Percentiles rank a stretch among this genome's conserved stretches.
phyloP scores from a whole-genome alignment of 2,329 filamentous ascomycete genomes.

The Aspergillus cejpii region DNA sequence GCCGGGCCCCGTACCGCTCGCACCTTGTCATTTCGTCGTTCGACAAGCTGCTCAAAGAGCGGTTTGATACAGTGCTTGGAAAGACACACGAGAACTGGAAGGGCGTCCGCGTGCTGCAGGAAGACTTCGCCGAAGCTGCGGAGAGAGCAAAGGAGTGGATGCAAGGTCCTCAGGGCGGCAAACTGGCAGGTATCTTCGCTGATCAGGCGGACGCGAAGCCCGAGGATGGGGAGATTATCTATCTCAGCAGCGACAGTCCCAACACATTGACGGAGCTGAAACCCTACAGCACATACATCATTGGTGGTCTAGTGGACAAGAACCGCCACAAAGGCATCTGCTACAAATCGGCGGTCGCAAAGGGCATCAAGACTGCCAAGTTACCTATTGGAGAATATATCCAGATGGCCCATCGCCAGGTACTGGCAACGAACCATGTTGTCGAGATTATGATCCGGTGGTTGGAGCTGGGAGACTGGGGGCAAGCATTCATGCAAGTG shows the following conservation, averaged over 20 bases:
- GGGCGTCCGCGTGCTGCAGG: constrained; percentile 63
- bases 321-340: constrained; percentile 95
- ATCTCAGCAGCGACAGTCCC: constrained; percentile 86
- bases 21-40: constrained; percentile 75
- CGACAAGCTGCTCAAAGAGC: constrained; percentile 62
- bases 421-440: constrained; percentile 91
- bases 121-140: constrained; percentile 66
- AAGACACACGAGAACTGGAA: constrained; percentile 74
- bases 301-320: constrained; percentile 91
- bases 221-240: constrained; percentile 61
- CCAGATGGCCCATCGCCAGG: constrained; percentile 76
- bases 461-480: constrained; percentile 89
- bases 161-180: constrained; percentile 51
- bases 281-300: constrained; percentile 83
- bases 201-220: constrained; percentile 31
- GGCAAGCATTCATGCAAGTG: constrained; percentile 74
- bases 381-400: constrained; percentile 94
- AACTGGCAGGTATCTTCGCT: constrained; percentile 54
- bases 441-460: constrained; percentile 93
- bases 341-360: constrained; percentile 68
- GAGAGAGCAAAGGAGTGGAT: constrained; percentile 62
- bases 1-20: constrained; percentile 57
- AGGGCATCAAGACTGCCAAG: constrained; percentile 78
- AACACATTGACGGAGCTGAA: constrained; percentile 75
- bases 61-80: constrained; percentile 69